A percentile compares a stretch with the other conserved stretches of the same genome.
phyloP scores from a whole-genome alignment of 2,329 filamentous ascomycete species.

The Alternaria angustiovoidea region DNA sequence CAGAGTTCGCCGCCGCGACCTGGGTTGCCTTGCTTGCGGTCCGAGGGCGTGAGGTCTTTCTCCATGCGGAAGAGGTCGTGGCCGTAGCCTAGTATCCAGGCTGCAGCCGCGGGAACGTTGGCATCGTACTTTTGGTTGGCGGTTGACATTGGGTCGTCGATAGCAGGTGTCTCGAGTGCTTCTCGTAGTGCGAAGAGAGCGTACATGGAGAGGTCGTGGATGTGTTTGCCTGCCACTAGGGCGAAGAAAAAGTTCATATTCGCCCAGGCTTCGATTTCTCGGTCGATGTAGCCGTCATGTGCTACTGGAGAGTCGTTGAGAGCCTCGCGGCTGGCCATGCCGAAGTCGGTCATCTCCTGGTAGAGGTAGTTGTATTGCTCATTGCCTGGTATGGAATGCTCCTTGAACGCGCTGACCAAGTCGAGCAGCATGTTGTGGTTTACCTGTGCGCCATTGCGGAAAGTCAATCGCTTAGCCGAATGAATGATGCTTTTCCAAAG shows the following conservation, averaged over 20 bases:
- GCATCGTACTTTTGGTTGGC: slow-evolving; percentile 36
- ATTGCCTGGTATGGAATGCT: slow-evolving; percentile 29
- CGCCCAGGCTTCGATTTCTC: slow-evolving; percentile 41
- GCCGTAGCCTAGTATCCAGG: slow-evolving; percentile 39
- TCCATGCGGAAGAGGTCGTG: slow-evolving; percentile 33
- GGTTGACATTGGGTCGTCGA: slow-evolving; percentile 28
- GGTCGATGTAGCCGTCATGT: slow-evolving; percentile 21
- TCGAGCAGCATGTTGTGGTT: slow-evolving; percentile 30
- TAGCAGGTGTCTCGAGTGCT: slow-evolving; percentile 35
- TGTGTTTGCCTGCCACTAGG: slow-evolving; percentile 22
- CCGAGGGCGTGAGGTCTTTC: slow-evolving; percentile 39
- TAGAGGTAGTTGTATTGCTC: slow-evolving; percentile 33
- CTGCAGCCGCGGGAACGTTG: slow-evolving; percentile 39
- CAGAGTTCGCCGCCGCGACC: slow-evolving; percentile 39
- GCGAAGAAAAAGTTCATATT: slow-evolving; percentile 47
- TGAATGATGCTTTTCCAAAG: slow-evolving; percentile 46
- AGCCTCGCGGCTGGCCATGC: slow-evolving; percentile 36
- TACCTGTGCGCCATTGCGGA: slow-evolving; percentile 5
- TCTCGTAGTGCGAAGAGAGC: slow-evolving; percentile 41
- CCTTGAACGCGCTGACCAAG: slow-evolving; percentile 36
- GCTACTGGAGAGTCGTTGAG: slow-evolving; percentile 40
- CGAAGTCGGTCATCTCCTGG: slow-evolving; percentile 30
- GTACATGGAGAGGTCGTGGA: slow-evolving; percentile 31
- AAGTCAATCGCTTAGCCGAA: slow-evolving; percentile 35
- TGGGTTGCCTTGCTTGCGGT: slow-evolving; percentile 39